Evolutionary conservation across 202 grass and related monocot genomes (phyloP).

Genomic region (Brachypodium distachyon): DNA sequence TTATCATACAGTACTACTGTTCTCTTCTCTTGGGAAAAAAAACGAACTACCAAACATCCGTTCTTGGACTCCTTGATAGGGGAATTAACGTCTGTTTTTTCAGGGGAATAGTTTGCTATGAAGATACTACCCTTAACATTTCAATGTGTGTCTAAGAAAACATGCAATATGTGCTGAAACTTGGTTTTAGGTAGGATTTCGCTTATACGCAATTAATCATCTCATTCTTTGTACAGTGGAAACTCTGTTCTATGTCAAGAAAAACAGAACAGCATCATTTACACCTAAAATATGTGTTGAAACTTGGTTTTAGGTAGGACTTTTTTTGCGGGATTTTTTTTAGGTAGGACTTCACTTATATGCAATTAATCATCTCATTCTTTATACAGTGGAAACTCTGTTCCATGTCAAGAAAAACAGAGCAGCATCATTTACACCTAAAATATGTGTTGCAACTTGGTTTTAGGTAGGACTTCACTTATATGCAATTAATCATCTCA

Average conservation of each 20-base stretch:
- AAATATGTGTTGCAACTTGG: neutral
- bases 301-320: neutral
- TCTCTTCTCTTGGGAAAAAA: neutral
- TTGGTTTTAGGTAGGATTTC: neutral
- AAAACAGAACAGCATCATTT: neutral
- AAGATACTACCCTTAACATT: neutral
- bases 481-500: neutral
- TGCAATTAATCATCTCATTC: neutral
- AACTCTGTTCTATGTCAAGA: neutral
- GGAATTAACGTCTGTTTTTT: neutral
- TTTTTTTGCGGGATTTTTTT: too few relatives aligned
- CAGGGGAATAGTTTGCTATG: neutral
- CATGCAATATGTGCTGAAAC: neutral
- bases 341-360: neutral
- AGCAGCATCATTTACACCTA: neutral
- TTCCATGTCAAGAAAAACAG: neutral
- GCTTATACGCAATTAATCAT: neutral
- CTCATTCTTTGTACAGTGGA: neutral
- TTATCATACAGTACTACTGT: neutral
- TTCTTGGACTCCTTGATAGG: neutral
- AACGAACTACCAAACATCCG: neutral
- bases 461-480: neutral
- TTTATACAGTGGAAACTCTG: neutral
- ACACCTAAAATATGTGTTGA: neutral
- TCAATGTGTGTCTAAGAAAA: too few relatives aligned